Evolutionary conservation across 148 eudicot species (phyloP).

Genomic region (Camellia granthamiana): DNA sequence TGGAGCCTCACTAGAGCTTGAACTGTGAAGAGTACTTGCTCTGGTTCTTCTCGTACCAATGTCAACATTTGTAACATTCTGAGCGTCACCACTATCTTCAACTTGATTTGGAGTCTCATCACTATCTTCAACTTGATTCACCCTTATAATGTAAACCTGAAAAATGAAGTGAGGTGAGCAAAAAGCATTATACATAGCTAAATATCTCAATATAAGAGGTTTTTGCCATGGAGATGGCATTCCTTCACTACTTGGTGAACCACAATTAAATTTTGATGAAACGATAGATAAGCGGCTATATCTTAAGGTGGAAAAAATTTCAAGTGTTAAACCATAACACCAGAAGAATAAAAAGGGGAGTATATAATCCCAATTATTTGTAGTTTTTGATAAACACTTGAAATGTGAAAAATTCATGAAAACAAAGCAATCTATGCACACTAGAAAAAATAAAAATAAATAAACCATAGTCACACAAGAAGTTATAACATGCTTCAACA

Average conservation of each 20-base stretch:
- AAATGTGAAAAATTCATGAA: background rate
- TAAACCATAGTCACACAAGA: background rate
- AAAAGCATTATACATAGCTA: background rate
- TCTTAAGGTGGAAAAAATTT: background rate
- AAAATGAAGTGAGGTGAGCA: background rate
- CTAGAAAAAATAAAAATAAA: background rate
- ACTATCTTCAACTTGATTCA: slow-evolving; percentile 29
- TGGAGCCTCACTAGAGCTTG: slow-evolving; percentile 8
- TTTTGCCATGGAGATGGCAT: background rate
- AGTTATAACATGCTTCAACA: background rate
- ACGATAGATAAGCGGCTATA: background rate
- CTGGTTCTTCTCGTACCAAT: slow-evolving; percentile 11
- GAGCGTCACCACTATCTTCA: background rate
- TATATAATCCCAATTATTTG: background rate
- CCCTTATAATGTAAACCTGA: slow-evolving; percentile 60
- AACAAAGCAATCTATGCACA: background rate
- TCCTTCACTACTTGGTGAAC: background rate
- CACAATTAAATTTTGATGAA: background rate
- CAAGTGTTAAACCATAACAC: background rate
- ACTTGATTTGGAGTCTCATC: slow-evolving; percentile 14
- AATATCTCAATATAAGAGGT: background rate
- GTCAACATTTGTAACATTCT: slow-evolving; percentile 4
- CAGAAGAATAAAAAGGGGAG: background rate
- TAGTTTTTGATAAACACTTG: background rate
- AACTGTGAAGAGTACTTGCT: background rate